These are phyloP conservation scores for Claviceps maximensis DNA, from an alignment of 2,329 filamentous ascomycete genomes.

Conservation along the genomic window DNA sequence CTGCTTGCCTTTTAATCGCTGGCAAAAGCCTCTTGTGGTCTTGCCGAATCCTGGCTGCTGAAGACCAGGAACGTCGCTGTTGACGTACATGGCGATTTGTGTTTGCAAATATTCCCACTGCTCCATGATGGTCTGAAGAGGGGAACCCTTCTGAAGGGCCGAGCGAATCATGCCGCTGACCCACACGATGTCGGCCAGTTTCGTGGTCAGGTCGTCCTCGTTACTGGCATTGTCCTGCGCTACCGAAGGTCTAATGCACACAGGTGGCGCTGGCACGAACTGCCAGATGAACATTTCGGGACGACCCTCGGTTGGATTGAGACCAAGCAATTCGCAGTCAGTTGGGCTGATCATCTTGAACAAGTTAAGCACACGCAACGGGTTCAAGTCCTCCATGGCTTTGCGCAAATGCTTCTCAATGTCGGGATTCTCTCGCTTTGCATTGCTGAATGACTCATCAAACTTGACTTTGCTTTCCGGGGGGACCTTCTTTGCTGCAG, in stretches of 20 bases:
- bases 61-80: slow-evolving; percentile 89
- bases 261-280: slow-evolving; percentile 82
- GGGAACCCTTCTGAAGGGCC: slow-evolving; percentile 68
- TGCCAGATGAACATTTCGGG: slow-evolving; percentile 99
- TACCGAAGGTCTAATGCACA: slow-evolving; percentile 88
- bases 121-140: slow-evolving; percentile 85
- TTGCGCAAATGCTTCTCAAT: slow-evolving; percentile 85
- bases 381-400: slow-evolving; percentile 88
- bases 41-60: slow-evolving; percentile 79
- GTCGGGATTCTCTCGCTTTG: slow-evolving; percentile 65
- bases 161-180: slow-evolving; percentile 79
- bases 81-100: slow-evolving; percentile 95
- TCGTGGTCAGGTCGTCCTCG: slow-evolving; percentile 92
- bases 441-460: slow-evolving; percentile 71
- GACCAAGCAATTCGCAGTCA: slow-evolving; percentile 82
- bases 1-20: slow-evolving; percentile 92
- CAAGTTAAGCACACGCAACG: slow-evolving; percentile 74
- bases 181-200: slow-evolving; percentile 91
- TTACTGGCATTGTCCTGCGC: slow-evolving; percentile 86
- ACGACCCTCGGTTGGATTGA: slow-evolving; percentile 73
- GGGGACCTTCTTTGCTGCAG: slow-evolving; percentile 68
- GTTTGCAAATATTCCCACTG: slow-evolving; percentile 96
- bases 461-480: slow-evolving; percentile 74
- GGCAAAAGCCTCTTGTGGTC: slow-evolving; percentile 83
- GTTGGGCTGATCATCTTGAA: slow-evolving; percentile 76